Base-by-base conservation (phyloP, 2,329 filamentous ascomycete genomes). In the Colletotrichum eremochloae region DNA sequence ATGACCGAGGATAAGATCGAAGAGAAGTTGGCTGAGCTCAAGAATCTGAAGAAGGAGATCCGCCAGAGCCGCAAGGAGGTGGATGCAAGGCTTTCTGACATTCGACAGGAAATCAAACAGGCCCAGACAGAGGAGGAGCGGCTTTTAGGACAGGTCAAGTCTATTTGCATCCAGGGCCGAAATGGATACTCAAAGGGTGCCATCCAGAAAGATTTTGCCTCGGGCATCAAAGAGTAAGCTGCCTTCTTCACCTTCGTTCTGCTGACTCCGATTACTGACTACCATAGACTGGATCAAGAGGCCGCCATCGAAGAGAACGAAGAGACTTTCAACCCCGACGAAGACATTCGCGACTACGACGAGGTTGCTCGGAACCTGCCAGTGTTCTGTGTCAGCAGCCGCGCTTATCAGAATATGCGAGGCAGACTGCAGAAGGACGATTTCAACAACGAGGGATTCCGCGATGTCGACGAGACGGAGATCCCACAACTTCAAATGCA, bases 301-400 rank as follows among this genome's bases (percentile, higher is more conserved):
- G 53, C 67, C 11, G 71, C 71, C 18, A 71, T 71, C 9, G 62
- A 67, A n/a, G 62, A 71, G 6, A 31, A 73, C 14, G 71, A 67
- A 33, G 18, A 71, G 7, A 57, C 40, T 1, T 71, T 71, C 33
- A 67, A 71, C 15, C 71, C 71, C 8, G 70, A 73, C 24, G 0
- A 86, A 33, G 86, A 90, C 11, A 61, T 83, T 2, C 84, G 89
- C 14, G 86, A 92, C 74, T 92, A 92, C 63, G 84, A 88, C 0
- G 80, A 88, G 56, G 84, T 92, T 7, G 89, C 88, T 0, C 79
- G 79, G 11, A 83, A 82, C 0, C 81, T 93, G 1, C 87, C 89
- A 0, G 90, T 93, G 2, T 93, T 92, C 76, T 92, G 90, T 73
- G 88, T 92, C 15, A 91, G 88, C 68, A 88, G 87, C 58, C 83